Evolutionary conservation across 371 early-diverging fungal genomes (phyloP), one percentile per base, ranked within the genome.

Genomic region (Rhizopus delemar): DNA sequence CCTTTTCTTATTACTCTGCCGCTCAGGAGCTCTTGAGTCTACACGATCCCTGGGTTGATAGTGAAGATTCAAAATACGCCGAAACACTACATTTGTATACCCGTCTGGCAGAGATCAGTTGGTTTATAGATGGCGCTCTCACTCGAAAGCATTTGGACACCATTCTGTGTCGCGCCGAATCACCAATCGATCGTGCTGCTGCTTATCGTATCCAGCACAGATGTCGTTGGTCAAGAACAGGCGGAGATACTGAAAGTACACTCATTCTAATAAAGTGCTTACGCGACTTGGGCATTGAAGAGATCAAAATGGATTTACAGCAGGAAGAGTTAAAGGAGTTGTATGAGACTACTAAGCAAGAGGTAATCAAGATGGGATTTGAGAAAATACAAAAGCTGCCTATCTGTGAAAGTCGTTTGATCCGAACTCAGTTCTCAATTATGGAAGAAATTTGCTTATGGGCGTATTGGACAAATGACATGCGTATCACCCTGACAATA

Each of bases 71-170:
- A 16, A 66, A 41, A 0, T 80, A 80, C 34, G 45, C 51, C 9
- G 77, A 80, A 51, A 80, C 80, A 12, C 35, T 80, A 8, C 77
- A 80, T 51, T 48, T 80, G 3, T 75, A 71, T 52, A 73, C 73
- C 1, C 71, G 72, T 7, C 43, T 80, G 7, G 74, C 80, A 1
- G 77, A 80, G 50, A 69, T 80, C 29, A 69, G 71, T 48, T 74
- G 73, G 69, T 73, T 76, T 32, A 68, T 73, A 64, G 73, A 72
- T 16, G 62, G 70, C 8, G 64, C 68, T 41, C 51, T 57, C 28
- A 76, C 75, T 1, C 48, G 57, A 6, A 57, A 51, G 3, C 62
- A 73, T 8, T 31, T 77, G 15, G 46, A 58, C n/a, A 62, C 67
- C 0, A 75, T 80, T 28, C 41, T 80, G 0, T 56, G 51, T 0